A percentile compares a stretch with the other conserved stretches of the same genome.
Evolutionary conservation across 768 basidiomycete genomes (phyloP).

Genomic region (Fomitopsis serialis): DNA sequence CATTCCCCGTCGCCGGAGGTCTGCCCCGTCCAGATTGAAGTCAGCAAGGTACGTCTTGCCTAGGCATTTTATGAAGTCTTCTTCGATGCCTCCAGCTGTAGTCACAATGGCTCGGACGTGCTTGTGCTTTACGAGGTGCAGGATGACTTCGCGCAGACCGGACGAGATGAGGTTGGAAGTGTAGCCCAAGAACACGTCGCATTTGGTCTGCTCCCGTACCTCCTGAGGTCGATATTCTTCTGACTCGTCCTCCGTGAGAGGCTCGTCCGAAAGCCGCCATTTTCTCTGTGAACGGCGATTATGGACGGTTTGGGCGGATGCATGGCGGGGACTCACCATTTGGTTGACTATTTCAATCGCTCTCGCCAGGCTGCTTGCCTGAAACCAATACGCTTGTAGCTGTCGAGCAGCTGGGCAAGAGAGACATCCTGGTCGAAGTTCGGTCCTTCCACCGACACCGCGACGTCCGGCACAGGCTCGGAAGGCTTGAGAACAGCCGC

Average conservation of each 20-base stretch:
- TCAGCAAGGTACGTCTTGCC: conserved; percentile 95
- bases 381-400: conserved; percentile 95
- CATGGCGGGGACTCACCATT: conserved; percentile 59
- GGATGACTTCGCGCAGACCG: conserved; percentile 88
- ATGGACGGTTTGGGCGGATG: background rate
- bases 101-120: conserved; percentile 90
- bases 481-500: conserved; percentile 77
- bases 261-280: conserved; percentile 89
- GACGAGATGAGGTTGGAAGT: conserved; percentile 99
- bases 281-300: conserved; percentile 48
- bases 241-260: conserved; percentile 61
- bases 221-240: conserved; percentile 56
- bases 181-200: conserved; percentile 92
- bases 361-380: conserved; percentile 87
- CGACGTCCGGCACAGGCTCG: conserved; percentile 55
- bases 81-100: conserved; percentile 97
- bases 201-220: conserved; percentile 66
- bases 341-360: conserved; percentile 89
- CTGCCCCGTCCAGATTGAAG: conserved; percentile 88
- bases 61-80: conserved; percentile 98
- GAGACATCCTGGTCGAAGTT: conserved; percentile 70
- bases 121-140: conserved; percentile 88
- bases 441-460: conserved; percentile 79
- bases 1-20: conserved; percentile 83
- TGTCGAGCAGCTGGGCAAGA: conserved; percentile 63